Percentiles rank a stretch among this genome's conserved stretches.
These are phyloP conservation scores for Staphylotrichum tortipilum DNA, from an alignment of 495 filamentous ascomycete genomes.

Conservation along the genomic window DNA sequence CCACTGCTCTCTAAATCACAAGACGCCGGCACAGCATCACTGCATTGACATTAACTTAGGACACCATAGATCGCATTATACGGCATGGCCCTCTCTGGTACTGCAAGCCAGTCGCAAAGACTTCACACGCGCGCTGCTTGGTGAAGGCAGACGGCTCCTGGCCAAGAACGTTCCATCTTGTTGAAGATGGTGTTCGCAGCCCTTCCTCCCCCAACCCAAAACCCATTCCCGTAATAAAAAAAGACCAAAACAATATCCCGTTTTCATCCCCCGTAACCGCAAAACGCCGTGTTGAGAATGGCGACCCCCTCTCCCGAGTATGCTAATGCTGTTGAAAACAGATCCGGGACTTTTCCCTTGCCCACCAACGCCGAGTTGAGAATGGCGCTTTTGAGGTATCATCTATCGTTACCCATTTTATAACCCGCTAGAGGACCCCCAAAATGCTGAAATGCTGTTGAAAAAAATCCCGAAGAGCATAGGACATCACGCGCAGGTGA, in stretches of 20 bases:
- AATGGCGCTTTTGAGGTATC: constrained; percentile 29
- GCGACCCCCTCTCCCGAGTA: constrained; percentile 20
- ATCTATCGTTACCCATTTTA: constrained; percentile 24
- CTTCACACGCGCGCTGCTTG: constrained; percentile 16
- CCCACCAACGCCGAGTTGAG: constrained; percentile 29
- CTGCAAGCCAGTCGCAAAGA: constrained; percentile 2
- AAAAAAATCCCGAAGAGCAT: constrained; percentile 28
- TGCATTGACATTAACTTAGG: too few species aligned
- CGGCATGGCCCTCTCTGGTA: constrained; percentile 2
- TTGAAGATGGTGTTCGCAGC: constrained; percentile 18
- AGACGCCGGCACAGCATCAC: too few species aligned
- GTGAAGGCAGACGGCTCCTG: constrained; percentile 15
- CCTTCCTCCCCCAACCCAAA: not conserved
- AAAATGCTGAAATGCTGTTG: constrained; percentile 33
- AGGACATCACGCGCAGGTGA: constrained; percentile 9
- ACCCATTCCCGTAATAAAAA: not conserved
- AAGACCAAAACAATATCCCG: constrained; percentile 6
- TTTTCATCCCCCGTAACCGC: constrained; percentile 15
- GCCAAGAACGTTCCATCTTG: constrained; percentile 17
- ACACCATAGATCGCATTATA: not conserved
- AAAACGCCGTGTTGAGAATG: constrained; percentile 31
- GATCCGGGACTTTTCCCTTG: constrained; percentile 23
- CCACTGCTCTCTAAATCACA: too few species aligned
- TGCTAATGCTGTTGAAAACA: constrained; percentile 29
- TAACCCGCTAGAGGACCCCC: constrained; percentile 25